These are phyloP conservation scores for Phialophora tarda DNA, from an alignment of 2,329 filamentous ascomycete genomes.

Conservation along the genomic window DNA sequence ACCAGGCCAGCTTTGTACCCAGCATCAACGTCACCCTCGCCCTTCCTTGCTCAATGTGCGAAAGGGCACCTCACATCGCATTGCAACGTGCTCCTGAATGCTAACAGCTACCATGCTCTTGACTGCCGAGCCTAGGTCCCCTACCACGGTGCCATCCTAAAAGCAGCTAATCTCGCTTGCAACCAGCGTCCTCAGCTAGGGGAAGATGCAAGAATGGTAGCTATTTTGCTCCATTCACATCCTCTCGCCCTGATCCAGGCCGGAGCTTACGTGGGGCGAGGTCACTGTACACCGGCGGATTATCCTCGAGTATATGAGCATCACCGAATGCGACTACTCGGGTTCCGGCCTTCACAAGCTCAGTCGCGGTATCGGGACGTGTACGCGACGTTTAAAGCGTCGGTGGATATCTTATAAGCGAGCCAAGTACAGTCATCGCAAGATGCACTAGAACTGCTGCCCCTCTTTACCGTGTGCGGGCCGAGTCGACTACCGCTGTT, in stretches of 20 bases:
- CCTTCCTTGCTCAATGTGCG: too few species aligned
- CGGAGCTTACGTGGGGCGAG: slow-evolving; percentile 41
- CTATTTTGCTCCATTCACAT: slow-evolving; percentile 30
- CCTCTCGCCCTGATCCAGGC: slow-evolving; percentile 36
- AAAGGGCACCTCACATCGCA: too few species aligned
- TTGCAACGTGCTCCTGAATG: too few species aligned
- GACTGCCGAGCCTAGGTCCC: too few species aligned
- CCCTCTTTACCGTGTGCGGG: slow-evolving; percentile 42
- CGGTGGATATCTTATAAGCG: slow-evolving; percentile 39
- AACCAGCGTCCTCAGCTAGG: slow-evolving; percentile 6
- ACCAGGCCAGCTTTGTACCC: too few species aligned
- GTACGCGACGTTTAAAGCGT: slow-evolving; percentile 48
- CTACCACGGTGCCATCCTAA: not conserved
- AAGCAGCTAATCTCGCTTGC: slow-evolving; percentile 15
- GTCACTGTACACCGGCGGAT: slow-evolving; percentile 39
- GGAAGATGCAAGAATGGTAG: slow-evolving; percentile 23
- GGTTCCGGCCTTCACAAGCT: slow-evolving; percentile 40
- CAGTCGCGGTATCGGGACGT: slow-evolving; percentile 46
- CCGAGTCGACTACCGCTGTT: slow-evolving; percentile 40
- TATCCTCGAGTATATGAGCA: slow-evolving; percentile 39
- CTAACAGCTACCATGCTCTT: too few species aligned
- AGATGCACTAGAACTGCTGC: slow-evolving; percentile 43
- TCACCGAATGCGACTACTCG: slow-evolving; percentile 42
- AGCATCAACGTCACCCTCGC: too few species aligned
- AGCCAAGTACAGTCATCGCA: slow-evolving; percentile 3